Conservation (phyloP, 2,329 filamentous ascomycete genomes). For the Balansia obtecta region DNA sequence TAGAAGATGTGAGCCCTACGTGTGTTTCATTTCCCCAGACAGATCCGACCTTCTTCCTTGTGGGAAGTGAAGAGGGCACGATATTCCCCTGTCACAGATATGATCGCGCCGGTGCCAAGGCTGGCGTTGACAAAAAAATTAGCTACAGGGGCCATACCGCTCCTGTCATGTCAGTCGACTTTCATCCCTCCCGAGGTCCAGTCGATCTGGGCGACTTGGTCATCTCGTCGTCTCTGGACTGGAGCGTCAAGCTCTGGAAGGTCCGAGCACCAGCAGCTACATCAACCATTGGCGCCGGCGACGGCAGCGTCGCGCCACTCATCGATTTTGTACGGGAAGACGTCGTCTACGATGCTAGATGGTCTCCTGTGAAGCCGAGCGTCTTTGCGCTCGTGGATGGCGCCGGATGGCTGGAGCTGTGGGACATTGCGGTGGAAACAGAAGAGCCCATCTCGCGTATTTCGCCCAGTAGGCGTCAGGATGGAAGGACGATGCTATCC, state of each 20-base stretch:
- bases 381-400: slow-evolving; percentile 94
- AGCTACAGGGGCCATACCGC: slow-evolving; percentile 84
- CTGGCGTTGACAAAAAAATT: slow-evolving; percentile 80
- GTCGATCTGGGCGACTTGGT: slow-evolving; percentile 92
- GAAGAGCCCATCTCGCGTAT: slow-evolving; percentile 83
- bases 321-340: slow-evolving; percentile 90
- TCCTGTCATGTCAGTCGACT: slow-evolving; percentile 91
- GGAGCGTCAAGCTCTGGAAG: slow-evolving; percentile 96
- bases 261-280: slow-evolving; percentile 69
- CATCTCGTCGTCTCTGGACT: slow-evolving; percentile 84
- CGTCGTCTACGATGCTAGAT: slow-evolving; percentile 89
- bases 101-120: slow-evolving; percentile 92
- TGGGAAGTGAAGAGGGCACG: slow-evolving; percentile 90
- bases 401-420: slow-evolving; percentile 81
- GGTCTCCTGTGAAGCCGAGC: slow-evolving; percentile 88
- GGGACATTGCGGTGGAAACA: slow-evolving; percentile 85
- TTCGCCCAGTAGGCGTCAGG: slow-evolving; percentile 54
- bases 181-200: slow-evolving; percentile 84
- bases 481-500: slow-evolving; percentile 56
- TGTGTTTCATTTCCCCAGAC: slow-evolving; percentile 90
- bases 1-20: slow-evolving; percentile 88
- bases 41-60: slow-evolving; percentile 94
- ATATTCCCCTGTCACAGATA: slow-evolving; percentile 97
- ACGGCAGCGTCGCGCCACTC: slow-evolving; percentile 54
- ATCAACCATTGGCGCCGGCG: slow-evolving; percentile 42